These are phyloP conservation scores for Naematelia encephala DNA, from an alignment of 768 basidiomycete genomes.

Conservation along the genomic window DNA sequence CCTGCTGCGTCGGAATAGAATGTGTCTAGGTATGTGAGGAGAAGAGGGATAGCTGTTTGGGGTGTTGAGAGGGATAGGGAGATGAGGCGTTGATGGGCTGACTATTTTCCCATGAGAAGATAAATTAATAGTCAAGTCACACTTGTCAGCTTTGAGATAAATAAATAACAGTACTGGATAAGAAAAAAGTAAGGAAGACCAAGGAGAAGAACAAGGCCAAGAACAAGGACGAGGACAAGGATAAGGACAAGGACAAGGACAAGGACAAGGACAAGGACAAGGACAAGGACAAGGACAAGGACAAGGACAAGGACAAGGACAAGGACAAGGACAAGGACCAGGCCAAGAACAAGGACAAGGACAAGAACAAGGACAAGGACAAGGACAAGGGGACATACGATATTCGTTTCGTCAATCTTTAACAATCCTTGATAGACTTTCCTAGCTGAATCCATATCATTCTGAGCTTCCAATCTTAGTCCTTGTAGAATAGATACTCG, in stretches of 20 bases:
- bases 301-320: not conserved
- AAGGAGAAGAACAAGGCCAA: no score
- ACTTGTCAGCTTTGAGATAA: no score
- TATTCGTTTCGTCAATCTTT: slow-evolving; percentile 40
- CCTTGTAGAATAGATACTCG: slow-evolving; percentile 44
- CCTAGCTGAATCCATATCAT: slow-evolving; percentile 30
- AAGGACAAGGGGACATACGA: slow-evolving; percentile 29
- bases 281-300: no score
- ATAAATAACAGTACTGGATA: no score
- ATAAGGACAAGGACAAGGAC: no score
- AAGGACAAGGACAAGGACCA: not conserved
- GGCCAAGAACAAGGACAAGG: not conserved
- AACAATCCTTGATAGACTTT: slow-evolving; percentile 41
- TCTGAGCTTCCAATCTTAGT: slow-evolving; percentile 41
- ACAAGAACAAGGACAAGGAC: not conserved
- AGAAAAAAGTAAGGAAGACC: no score
- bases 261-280: no score
- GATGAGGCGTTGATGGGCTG: slow-evolving; percentile 49
- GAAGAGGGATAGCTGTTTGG: slow-evolving; percentile 23
- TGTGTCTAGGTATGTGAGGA: slow-evolving; percentile 49
- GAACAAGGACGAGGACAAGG: no score
- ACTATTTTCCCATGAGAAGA: no score
- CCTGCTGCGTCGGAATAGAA: slow-evolving; percentile 50
- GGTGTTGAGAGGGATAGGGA: slow-evolving; percentile 29
- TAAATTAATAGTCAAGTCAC: no score